phyloP scores from a whole-genome alignment of 2,329 filamentous ascomycete species.

The Phialophora chinensis region DNA sequence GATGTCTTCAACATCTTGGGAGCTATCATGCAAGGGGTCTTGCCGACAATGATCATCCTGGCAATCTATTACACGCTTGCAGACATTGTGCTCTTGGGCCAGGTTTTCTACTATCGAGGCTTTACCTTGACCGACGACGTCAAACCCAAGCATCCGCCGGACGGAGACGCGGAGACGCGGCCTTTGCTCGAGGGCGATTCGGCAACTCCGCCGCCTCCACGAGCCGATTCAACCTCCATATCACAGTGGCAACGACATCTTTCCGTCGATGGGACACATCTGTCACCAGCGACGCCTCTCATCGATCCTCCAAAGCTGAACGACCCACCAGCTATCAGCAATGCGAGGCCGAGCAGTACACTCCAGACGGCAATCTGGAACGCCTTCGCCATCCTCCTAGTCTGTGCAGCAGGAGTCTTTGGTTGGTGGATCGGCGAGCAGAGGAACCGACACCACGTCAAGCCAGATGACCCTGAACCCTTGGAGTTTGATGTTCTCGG shows the following conservation, averaged over 20 bases:
- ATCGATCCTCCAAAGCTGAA: constrained; percentile 57
- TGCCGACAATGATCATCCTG: constrained; percentile 96
- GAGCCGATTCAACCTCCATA: constrained; percentile 28
- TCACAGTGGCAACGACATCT: constrained; percentile 54
- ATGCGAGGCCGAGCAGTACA: constrained; percentile 48
- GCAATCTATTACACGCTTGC: constrained; percentile 92
- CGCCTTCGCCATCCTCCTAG: constrained; percentile 74
- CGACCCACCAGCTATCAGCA: constrained; percentile 39
- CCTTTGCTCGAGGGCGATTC: constrained; percentile 38
- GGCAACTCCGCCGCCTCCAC: constrained; percentile 26
- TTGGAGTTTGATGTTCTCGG: constrained; percentile 76
- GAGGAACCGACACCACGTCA: constrained; percentile 49
- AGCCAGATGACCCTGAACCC: constrained; percentile 49
- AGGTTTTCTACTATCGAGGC: constrained; percentile 95
- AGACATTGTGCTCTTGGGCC: constrained; percentile 82
- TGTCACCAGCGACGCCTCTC: constrained; percentile 84
- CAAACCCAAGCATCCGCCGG: constrained; percentile 11
- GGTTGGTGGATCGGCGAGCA: constrained; percentile 76
- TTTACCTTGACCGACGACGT: constrained; percentile 58
- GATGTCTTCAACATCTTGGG: constrained; percentile 97
- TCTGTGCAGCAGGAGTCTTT: constrained; percentile 79
- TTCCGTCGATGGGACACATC: constrained; percentile 67
- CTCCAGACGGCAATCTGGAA: constrained; percentile 71
- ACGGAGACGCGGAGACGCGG: constrained; percentile 35
- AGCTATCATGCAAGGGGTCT: constrained; percentile 85